Evolutionary conservation across 805 yeast species (phyloP), one percentile per base, ranked within the genome.

Genomic region (Sungouiozyma ichnusensis): DNA sequence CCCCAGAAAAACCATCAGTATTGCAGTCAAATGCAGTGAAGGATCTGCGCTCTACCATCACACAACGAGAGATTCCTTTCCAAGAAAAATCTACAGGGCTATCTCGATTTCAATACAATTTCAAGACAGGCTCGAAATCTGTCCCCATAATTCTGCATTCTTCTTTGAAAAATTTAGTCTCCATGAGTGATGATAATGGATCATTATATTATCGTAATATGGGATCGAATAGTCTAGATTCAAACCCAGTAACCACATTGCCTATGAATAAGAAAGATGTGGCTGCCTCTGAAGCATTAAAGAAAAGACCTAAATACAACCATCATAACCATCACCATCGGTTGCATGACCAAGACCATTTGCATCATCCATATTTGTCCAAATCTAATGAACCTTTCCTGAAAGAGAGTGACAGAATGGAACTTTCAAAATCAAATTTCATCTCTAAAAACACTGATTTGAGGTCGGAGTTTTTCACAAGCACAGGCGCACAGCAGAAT

Each of bases 61-160:
- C 11, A 11, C 29, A 24, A 24, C 6, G 6, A 11, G 9, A 24
- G 29, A 11, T 11, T 24, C 29, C 29, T 24, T 11, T 24, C 6
- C 29, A 11, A 11, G 29, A 11, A 24, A 11, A 24, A 24, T 11
- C 29, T 24, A 24, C 9, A 7, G 29, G 11, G 29, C 19, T 41
- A 14, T 37, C 40, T 15, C 20, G 42, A 27, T 20, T 48, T 3
- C 31, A 45, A 20, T 45, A 47, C 16, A 54, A 43, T 39, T 48
- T 47, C 9, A 55, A 51, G 46, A 46, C 49, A 31, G 51, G 64
- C 40, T 60, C 64, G n/a, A 56, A 56, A 40, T 60, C 64, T 9
- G 59, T 60, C 7, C 64, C 64, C 15, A 55, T 60, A 7, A 58
- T 58, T 17, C 42, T 58, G 41, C 64, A 58, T 50, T 60, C 64